Evolutionary conservation across 176 grass and related monocot genomes (phyloP).

Genomic region (Tillandsia fasciculata): DNA sequence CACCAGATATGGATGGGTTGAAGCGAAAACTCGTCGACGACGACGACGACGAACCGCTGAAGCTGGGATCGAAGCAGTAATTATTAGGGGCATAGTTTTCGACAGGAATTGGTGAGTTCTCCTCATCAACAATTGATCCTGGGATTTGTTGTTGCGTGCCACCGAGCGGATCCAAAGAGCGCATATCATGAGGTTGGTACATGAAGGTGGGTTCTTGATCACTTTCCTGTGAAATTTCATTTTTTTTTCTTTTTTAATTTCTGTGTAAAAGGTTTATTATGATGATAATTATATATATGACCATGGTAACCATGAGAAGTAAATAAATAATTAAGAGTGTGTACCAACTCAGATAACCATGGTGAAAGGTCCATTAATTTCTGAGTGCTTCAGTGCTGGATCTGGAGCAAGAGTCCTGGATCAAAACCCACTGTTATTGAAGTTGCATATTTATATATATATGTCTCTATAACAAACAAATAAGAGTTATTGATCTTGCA

Average conservation of each 20-base stretch:
- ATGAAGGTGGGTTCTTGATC: neutral
- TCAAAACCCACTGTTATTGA: neutral
- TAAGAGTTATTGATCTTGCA: no score
- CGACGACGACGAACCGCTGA: neutral
- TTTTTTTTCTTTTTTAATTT: neutral
- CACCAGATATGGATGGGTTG: constrained; percentile 1
- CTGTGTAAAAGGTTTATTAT: neutral
- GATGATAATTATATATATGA: neutral
- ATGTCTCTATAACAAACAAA: no score
- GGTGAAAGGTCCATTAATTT: constrained; percentile 19
- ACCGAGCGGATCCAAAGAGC: neutral
- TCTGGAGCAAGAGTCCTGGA: neutral
- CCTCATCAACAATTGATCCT: neutral
- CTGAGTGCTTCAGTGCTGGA: neutral
- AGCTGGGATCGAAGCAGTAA: neutral
- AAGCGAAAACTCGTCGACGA: constrained; percentile 19
- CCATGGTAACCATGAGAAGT: neutral
- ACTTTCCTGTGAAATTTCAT: neutral
- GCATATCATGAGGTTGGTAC: neutral
- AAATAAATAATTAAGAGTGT: neutral
- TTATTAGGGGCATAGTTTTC: neutral
- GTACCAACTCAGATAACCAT: constrained; percentile 35
- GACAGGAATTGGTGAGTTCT: neutral
- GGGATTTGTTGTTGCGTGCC: neutral
- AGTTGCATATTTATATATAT: no score